These are phyloP conservation scores for Peronospora belbahrii DNA, from an alignment of 352 stramenopile genomes.

Conservation along the genomic window DNA sequence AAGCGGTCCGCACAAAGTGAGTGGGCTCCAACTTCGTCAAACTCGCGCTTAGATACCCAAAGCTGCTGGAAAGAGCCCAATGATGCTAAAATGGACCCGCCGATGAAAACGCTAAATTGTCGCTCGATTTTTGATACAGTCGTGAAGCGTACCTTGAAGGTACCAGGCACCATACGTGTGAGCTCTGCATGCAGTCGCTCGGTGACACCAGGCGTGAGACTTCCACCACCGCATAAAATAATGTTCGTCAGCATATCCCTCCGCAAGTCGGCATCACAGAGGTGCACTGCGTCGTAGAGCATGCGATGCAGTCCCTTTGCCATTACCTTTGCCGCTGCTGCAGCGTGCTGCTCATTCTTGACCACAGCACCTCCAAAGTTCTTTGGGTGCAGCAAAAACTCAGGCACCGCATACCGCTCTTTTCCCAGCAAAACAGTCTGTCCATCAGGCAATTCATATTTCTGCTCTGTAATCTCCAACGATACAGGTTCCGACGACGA, in stretches of 20 bases:
- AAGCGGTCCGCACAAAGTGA: constrained; percentile 67
- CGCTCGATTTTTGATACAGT: constrained; percentile 75
- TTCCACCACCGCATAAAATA: constrained; percentile 79
- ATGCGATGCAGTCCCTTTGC: constrained; percentile 68
- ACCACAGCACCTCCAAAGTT: constrained; percentile 40
- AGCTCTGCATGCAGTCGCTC: constrained; percentile 78
- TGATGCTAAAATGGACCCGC: constrained; percentile 79
- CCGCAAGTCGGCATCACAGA: constrained; percentile 75
- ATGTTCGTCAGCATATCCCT: constrained; percentile 84
- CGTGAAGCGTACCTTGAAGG: constrained; percentile 84
- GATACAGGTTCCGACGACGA: constrained; percentile 3
- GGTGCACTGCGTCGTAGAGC: constrained; percentile 78
- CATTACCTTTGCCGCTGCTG: constrained; percentile 34
- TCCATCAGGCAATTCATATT: constrained; percentile 80
- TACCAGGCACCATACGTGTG: constrained; percentile 67
- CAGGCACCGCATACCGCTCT: constrained; percentile 64
- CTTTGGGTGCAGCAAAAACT: constrained; percentile 69
- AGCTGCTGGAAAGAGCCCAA: constrained; percentile 85
- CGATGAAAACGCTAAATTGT: constrained; percentile 86
- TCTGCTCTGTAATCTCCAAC: constrained; percentile 25
- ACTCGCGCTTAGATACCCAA: constrained; percentile 83
- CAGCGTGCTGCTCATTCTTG: constrained; percentile 42
- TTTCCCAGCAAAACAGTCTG: constrained; percentile 51
- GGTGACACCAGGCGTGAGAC: constrained; percentile 61
- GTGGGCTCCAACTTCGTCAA: constrained; percentile 67